These are phyloP conservation scores for Backusella macrospora DNA, from an alignment of 192 early-diverging fungal species.

Conservation along the genomic window DNA sequence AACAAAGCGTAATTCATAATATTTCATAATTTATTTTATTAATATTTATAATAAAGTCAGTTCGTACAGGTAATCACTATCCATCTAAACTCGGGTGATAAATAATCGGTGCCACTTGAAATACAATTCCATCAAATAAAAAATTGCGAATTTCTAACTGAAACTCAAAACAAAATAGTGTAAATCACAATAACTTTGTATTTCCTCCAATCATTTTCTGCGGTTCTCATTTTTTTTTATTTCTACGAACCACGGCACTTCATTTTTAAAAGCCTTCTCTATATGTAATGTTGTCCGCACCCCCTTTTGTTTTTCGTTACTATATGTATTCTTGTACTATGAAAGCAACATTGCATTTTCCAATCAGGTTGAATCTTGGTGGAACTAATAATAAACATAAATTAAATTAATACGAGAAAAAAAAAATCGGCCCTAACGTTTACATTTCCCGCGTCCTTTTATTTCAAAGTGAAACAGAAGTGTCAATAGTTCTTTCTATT, in stretches of 20 bases:
- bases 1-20: neutral
- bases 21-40: neutral
- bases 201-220: neutral
- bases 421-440: neutral
- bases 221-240: neutral
- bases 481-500: neutral
- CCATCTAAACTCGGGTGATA: neutral
- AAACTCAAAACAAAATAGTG: neutral
- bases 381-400: conserved; percentile 1
- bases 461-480: neutral
- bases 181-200: neutral
- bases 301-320: neutral
- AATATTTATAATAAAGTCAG: neutral
- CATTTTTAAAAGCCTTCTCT: neutral
- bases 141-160: neutral
- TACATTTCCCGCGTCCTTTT: neutral
- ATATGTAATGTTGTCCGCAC: neutral
- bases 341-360: neutral
- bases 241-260: too few relatives aligned
- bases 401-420: neutral
- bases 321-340: neutral
- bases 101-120: neutral
- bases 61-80: neutral
- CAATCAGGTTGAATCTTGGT: neutral
- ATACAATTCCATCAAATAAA: neutral